These are phyloP conservation scores for Trichoderma pleuroti DNA, from an alignment of 2,329 filamentous ascomycete genomes.

Conservation along the genomic window DNA sequence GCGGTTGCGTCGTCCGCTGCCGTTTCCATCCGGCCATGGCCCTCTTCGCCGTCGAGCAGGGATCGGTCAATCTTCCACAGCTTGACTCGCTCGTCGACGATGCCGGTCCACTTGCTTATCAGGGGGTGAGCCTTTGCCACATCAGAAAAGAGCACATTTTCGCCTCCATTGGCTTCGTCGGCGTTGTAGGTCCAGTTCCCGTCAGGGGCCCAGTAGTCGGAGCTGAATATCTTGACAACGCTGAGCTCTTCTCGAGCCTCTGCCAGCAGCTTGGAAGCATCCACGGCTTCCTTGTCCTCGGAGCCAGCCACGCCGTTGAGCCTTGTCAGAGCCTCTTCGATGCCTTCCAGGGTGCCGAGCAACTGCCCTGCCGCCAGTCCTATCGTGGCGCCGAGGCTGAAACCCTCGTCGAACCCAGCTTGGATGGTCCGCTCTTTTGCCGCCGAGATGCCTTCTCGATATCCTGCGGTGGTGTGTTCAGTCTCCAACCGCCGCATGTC, in stretches of 20 bases:
- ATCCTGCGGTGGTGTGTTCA: slow-evolving; percentile 79
- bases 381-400: slow-evolving; percentile 75
- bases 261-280: slow-evolving; percentile 36
- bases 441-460: slow-evolving; percentile 77
- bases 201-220: slow-evolving; percentile 64
- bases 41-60: slow-evolving; percentile 33
- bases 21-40: not conserved
- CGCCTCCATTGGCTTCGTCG: slow-evolving; percentile 31
- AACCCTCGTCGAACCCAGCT: slow-evolving; percentile 87
- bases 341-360: slow-evolving; percentile 72
- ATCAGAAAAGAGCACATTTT: slow-evolving; percentile 53
- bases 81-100: slow-evolving; percentile 32
- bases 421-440: slow-evolving; percentile 78
- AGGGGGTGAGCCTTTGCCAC: slow-evolving; percentile 67
- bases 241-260: slow-evolving; percentile 58
- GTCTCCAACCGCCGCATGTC: slow-evolving; percentile 72
- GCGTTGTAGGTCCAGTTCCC: slow-evolving; percentile 69
- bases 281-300: slow-evolving; percentile 24
- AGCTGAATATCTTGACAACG: slow-evolving; percentile 59
- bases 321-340: slow-evolving; percentile 48
- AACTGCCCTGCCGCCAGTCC: slow-evolving; percentile 71
- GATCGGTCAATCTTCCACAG: slow-evolving; percentile 35
- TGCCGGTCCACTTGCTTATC: slow-evolving; percentile 56
- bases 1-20: slow-evolving; percentile 3
- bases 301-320: slow-evolving; percentile 13